These are phyloP conservation scores for Hypoxylon sp. DNA, from an alignment of 2,329 filamentous ascomycete genomes.

Conservation along the genomic window DNA sequence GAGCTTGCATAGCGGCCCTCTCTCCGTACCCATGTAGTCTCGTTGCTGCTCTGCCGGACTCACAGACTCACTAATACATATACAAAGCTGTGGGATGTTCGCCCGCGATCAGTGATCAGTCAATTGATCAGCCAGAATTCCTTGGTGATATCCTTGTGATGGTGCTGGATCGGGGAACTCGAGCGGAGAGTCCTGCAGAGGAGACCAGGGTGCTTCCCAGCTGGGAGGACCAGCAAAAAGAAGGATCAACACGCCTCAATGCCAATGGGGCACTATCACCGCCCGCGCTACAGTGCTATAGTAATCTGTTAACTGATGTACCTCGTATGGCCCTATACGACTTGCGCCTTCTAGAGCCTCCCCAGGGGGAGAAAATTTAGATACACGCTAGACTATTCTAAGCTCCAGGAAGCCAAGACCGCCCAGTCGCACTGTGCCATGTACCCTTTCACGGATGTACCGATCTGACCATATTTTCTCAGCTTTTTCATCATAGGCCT, in stretches of 20 bases:
- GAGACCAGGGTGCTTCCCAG: constrained; percentile 36
- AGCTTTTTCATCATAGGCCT: constrained; percentile 34
- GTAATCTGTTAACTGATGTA: constrained; percentile 31
- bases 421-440: constrained; percentile 34
- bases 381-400: constrained; percentile 39
- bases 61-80: background rate
- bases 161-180: constrained; percentile 27
- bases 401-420: constrained; percentile 22
- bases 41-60: constrained; percentile 1
- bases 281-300: constrained; percentile 15
- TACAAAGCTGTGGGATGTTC: constrained; percentile 15
- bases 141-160: constrained; percentile 38
- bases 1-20: constrained; percentile 24
- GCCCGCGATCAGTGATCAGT: constrained; percentile 30
- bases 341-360: constrained; percentile 35
- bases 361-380: constrained; percentile 42
- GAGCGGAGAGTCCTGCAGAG: constrained; percentile 20
- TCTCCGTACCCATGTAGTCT: background rate
- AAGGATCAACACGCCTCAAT: constrained; percentile 40
- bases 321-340: constrained; percentile 15
- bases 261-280: constrained; percentile 25
- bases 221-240: constrained; percentile 26
- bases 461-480: constrained; percentile 41
- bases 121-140: constrained; percentile 35
- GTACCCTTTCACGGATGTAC: constrained; percentile 33